Evolutionary conservation across 164 flowering plant genomes (phyloP), one percentile per base, ranked within the genome.

Genomic region (Kalanchoe fedtschenkoi): DNA sequence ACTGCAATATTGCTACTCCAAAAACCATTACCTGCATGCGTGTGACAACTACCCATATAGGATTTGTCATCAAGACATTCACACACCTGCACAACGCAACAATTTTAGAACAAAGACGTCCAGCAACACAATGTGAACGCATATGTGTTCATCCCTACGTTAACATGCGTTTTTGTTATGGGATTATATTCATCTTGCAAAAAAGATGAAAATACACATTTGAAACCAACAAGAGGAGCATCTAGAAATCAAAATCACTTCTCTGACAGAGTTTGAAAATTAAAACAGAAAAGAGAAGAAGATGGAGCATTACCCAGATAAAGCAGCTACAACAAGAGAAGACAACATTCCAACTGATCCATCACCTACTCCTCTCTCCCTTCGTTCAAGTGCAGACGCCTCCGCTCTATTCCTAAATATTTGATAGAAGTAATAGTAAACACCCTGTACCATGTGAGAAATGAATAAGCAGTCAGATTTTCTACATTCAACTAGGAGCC

Each of bases 341-440:
- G 97, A 86, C 58, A 93, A 69, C 86, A 93, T 90, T 66, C 97
- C 98, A 30, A 93, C 92, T 28, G 98, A 76, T 68, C 98, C 98
- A 86, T 88, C 98, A 57, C 98, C 98, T 72, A 70, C n/a, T 59
- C 97, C 97, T 61, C 70, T 80, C 69, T 64, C 86, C 68, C 55
- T 77, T 15, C 72, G 80, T 64, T 72, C 77, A 66, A 81, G 74
- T 43, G 97, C 96, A 59, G 74, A 61, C 66, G 75, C 79, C 76
- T 88, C 96, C 68, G 88, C 97, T 62, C 74, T 84, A 69, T 70
- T 78, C 84, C 97, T 84, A 76, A 92, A 88, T 80, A 92, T 75
- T 85, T 89, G 96, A 82, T 92, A 92, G 83, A 92, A 92, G 84
- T 89, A 92, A 78, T 92, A 92, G 75, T 92, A 92, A 76, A 89